Evolutionary conservation across 1,139 yeast species (phyloP).

Genomic region (Scheffersomyces cryptocercus): DNA sequence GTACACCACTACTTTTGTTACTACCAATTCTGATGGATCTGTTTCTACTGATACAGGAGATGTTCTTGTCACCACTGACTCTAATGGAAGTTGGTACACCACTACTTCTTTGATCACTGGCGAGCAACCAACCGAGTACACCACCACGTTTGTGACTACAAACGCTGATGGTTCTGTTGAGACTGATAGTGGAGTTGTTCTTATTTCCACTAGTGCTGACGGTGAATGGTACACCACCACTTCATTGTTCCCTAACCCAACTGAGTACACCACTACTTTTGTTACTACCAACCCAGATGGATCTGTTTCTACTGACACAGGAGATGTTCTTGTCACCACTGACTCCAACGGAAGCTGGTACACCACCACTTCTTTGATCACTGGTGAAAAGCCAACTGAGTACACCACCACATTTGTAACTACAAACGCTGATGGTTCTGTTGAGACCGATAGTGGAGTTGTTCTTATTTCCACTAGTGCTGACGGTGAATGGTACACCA

Average conservation of each 20-base stretch:
- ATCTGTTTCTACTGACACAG: conserved; percentile 11
- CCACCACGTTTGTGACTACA: conserved; percentile 19
- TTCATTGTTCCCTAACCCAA: neutral
- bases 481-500: conserved; percentile 10
- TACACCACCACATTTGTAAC: conserved; percentile 19
- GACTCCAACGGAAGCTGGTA: conserved; percentile 9
- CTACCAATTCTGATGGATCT: conserved; percentile 15
- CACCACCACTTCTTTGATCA: conserved; percentile 11
- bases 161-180: conserved; percentile 13
- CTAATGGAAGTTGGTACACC: conserved; percentile 11
- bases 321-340: conserved; percentile 13
- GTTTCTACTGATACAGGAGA: conserved; percentile 13
- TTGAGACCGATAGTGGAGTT: conserved; percentile 12
- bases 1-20: conserved; percentile 5
- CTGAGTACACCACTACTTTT: conserved; percentile 5
- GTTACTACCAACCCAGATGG: conserved; percentile 14
- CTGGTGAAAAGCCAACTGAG: conserved; percentile 11
- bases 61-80: conserved; percentile 12
- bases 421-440: conserved; percentile 16
- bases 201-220: conserved; percentile 11
- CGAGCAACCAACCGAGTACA: conserved; percentile 14
- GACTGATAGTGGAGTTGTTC: conserved; percentile 14
- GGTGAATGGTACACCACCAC: conserved; percentile 13
- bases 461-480: conserved; percentile 13
- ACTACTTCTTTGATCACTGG: conserved; percentile 8